A percentile compares a stretch with the other conserved stretches of the same genome.
Conservation (phyloP, 2,329 filamentous ascomycete species). For the Knufia petricola region DNA sequence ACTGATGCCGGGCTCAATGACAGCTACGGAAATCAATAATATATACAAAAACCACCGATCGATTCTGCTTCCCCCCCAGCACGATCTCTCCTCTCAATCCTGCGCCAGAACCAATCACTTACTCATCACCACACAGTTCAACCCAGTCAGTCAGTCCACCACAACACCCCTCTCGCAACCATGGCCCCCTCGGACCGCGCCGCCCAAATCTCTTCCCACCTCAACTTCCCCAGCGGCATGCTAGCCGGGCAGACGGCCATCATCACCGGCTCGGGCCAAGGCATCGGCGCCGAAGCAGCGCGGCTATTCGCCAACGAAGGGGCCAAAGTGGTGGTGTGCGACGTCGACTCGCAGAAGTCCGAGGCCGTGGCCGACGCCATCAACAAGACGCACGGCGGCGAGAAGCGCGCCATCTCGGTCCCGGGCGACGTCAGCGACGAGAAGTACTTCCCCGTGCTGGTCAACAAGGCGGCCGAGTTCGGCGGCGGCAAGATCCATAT, state of each 20-base stretch:
- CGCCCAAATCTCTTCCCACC: slow-evolving; percentile 63
- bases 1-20: no score
- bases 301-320: slow-evolving; percentile 79
- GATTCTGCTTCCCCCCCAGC: no score
- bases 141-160: neutral
- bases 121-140: no score
- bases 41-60: no score
- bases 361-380: slow-evolving; percentile 59
- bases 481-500: slow-evolving; percentile 82
- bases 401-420: slow-evolving; percentile 55
- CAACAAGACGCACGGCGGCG: slow-evolving; percentile 44
- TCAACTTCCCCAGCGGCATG: slow-evolving; percentile 73
- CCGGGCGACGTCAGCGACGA: slow-evolving; percentile 67
- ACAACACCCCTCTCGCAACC: slow-evolving; percentile 10
- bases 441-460: slow-evolving; percentile 60
- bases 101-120: no score
- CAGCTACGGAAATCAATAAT: no score
- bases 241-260: slow-evolving; percentile 74
- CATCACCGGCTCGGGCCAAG: slow-evolving; percentile 76
- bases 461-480: slow-evolving; percentile 67
- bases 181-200: slow-evolving; percentile 48
- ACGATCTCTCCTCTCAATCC: no score
- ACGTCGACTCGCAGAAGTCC: slow-evolving; percentile 68
- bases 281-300: slow-evolving; percentile 78
- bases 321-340: slow-evolving; percentile 71